Evolutionary conservation across 768 basidiomycete species (phyloP).

Genomic region (Mrakia hoshinonis): DNA sequence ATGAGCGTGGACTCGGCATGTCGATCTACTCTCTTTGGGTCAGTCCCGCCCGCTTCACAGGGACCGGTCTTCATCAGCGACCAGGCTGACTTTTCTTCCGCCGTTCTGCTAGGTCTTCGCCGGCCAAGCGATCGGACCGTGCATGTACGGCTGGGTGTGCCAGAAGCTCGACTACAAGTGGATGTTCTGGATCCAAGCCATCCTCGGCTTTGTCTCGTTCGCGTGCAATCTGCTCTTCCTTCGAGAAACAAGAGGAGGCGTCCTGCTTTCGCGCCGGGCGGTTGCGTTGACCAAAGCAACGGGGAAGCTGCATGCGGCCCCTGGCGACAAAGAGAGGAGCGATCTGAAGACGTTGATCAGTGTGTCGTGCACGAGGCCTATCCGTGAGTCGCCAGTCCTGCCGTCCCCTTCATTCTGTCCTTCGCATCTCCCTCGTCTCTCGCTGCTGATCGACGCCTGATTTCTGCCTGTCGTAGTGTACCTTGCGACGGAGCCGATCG

Average conservation of each 20-base stretch:
- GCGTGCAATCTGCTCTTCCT: slow-evolving; percentile 32
- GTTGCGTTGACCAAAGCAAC: slow-evolving; percentile 35
- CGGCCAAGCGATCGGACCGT: slow-evolving; percentile 29
- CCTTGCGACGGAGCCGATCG: slow-evolving; percentile 39
- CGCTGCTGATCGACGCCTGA: not conserved
- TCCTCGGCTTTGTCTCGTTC: slow-evolving; percentile 32
- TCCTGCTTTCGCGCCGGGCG: slow-evolving; percentile 35
- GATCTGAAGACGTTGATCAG: slow-evolving; percentile 33
- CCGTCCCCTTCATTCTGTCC: not conserved
- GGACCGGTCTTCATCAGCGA: no score
- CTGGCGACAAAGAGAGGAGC: slow-evolving; percentile 33
- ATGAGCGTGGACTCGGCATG: slow-evolving; percentile 36
- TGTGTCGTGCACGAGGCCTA: slow-evolving; percentile 36
- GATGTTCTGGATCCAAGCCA: slow-evolving; percentile 37
- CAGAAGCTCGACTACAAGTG: slow-evolving; percentile 34
- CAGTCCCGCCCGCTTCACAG: slow-evolving; percentile 29
- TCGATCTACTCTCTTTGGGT: slow-evolving; percentile 35
- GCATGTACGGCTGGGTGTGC: slow-evolving; percentile 34
- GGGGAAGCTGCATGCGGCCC: slow-evolving; percentile 35
- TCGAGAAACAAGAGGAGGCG: slow-evolving; percentile 36
- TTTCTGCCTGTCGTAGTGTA: not conserved
- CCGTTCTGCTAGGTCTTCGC: slow-evolving; percentile 6
- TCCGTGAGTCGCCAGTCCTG: slow-evolving; percentile 32
- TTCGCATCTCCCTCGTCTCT: not conserved
- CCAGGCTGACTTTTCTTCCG: not conserved